Evolutionary conservation across 768 basidiomycete genomes (phyloP).

Genomic region (Trametes sanguinea): DNA sequence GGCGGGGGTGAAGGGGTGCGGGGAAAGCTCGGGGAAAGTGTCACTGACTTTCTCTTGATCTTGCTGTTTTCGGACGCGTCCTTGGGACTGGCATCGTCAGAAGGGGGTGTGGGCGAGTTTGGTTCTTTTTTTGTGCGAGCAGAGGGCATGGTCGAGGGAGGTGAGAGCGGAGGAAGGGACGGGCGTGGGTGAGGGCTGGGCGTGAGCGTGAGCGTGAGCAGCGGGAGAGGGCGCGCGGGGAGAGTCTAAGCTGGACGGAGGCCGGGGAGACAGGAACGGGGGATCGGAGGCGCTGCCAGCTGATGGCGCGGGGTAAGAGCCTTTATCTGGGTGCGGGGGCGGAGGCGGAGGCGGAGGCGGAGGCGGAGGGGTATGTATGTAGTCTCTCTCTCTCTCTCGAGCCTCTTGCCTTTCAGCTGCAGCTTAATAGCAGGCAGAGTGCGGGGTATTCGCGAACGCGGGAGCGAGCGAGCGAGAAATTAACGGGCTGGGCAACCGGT

Average conservation of each 20-base stretch:
- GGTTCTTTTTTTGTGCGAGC: conserved; percentile 68
- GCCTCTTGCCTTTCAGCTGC: too few relatives aligned
- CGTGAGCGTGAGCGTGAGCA: conserved; percentile 30
- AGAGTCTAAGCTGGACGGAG: conserved; percentile 12
- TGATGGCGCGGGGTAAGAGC: conserved; percentile 13
- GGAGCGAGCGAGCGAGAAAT: not conserved
- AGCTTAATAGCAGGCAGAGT: not conserved
- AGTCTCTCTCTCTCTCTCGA: too few relatives aligned
- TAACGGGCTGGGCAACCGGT: not conserved
- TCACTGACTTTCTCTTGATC: conserved; percentile 77
- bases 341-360: not conserved
- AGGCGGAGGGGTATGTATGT: not conserved
- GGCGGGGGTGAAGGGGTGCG: conserved; percentile 39
- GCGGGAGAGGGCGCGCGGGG: conserved; percentile 14
- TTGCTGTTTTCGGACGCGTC: conserved; percentile 69
- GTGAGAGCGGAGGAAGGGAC: conserved; percentile 24
- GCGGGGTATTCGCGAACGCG: conserved; percentile 12
- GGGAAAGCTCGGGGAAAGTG: conserved; percentile 57
- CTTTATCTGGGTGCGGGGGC: conserved; percentile 7
- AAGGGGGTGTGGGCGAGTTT: conserved; percentile 61
- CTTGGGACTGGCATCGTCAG: conserved; percentile 61
- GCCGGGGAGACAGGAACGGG: conserved; percentile 12
- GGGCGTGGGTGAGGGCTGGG: not conserved
- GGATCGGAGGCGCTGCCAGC: conserved; percentile 1
- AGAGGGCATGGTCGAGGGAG: conserved; percentile 55